phyloP scores from a whole-genome alignment of 2,329 filamentous ascomycete genomes.

The Lomentospora prolificans region DNA sequence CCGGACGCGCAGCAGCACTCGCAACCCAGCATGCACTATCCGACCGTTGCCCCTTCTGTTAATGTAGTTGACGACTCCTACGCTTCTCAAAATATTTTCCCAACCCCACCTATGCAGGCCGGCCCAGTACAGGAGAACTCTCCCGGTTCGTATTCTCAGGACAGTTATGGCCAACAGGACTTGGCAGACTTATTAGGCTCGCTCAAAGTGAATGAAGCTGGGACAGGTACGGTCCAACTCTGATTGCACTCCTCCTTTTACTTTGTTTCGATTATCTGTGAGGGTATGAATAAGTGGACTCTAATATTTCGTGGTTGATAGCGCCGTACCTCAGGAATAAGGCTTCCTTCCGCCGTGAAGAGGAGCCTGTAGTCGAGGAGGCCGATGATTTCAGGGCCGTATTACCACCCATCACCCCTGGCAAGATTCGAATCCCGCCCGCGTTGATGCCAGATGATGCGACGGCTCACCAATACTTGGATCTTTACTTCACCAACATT shows the following conservation, averaged over 20 bases:
- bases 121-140: constrained; percentile 25
- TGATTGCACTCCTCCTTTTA: not conserved
- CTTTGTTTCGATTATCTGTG: too few species aligned
- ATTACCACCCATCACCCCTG: constrained; percentile 57
- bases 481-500: constrained; percentile 81
- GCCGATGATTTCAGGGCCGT: constrained; percentile 65
- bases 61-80: constrained; percentile 43
- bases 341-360: constrained; percentile 37
- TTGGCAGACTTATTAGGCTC: constrained; percentile 75
- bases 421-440: constrained; percentile 77
- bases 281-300: too few species aligned
- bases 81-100: constrained; percentile 37
- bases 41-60: constrained; percentile 37
- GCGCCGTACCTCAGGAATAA: constrained; percentile 76
- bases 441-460: constrained; percentile 88
- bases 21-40: constrained; percentile 43
- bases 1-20: constrained; percentile 30
- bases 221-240: constrained; percentile 51
- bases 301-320: constrained; percentile 21
- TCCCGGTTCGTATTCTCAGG: constrained; percentile 44
- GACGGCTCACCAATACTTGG: constrained; percentile 73
- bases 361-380: constrained; percentile 58
- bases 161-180: constrained; percentile 59
- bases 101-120: constrained; percentile 36
- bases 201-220: constrained; percentile 77